Base-by-base conservation (phyloP, 495 filamentous ascomycete genomes). In the Xylaria telfairii region DNA sequence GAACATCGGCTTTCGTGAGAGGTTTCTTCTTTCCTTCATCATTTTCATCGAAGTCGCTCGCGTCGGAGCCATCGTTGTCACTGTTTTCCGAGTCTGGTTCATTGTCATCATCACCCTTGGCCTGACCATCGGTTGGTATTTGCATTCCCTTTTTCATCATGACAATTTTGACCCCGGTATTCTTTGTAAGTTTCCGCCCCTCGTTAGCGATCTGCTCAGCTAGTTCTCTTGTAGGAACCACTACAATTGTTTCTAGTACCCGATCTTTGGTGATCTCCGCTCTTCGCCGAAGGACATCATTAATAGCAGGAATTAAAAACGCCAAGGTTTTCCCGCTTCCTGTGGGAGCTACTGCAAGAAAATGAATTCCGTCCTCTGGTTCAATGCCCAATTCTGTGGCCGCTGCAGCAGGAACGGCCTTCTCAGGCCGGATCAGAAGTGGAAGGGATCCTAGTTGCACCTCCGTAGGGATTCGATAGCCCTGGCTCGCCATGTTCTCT, bases 251-350 rank as follows among this genome's bases (percentile, higher is more conserved):
- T 80, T 86, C 85, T 19, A 92, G 83, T 7, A 85, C 83, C 73
- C 88, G 87, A 62, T 83, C 77, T 10, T 79, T 76, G 37, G 84
- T 78, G 34, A 77, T 65, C 61, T 85, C 80, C 61, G 81, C 76
- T 44, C 80, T 81, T 70, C 79, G 75, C 73, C 82, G 82, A 37
- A 95, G 82, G 56, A 95, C 88, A 59, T 87, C 84, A 76, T 97
- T 91, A 61, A 98, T 86, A 21, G 93, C 85, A 0, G 94, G 93
- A 32, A 99, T 91, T 77, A 98, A 79, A 75, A 97, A 99, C 4
- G 93, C 92, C 66, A 98, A 79, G 0, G 96, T 98, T 83, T 99
- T 99, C n/a, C 96, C 96, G 76, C 94, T 97, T 24, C 96, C 96
- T 4, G 96, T 99, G 3, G 96, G 96, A 17, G 96, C 96, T 42